Base-by-base conservation (phyloP, 495 filamentous ascomycete genomes). In the Podospora bellae-mahoneyi region DNA sequence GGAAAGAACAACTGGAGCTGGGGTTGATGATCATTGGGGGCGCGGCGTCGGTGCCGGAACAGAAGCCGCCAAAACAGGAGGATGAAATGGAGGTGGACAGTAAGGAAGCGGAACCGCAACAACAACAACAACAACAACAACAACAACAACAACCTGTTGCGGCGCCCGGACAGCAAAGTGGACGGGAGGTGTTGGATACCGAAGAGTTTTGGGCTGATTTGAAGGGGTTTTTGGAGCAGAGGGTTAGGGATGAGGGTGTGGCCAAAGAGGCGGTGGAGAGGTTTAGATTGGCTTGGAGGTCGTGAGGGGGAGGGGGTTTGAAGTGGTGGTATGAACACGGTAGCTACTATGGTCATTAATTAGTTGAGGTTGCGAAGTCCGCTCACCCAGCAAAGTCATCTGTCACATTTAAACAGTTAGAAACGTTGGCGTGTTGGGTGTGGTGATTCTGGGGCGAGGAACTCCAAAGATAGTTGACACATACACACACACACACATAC, bases 131-230 rank as follows among this genome's bases (percentile, higher is more conserved):
- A 7, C 30, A 32, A 32, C 30, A 16, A 77, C 81, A 88, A 84
- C 30, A 32, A 32, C 30, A 4, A 7, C 30, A 32, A 32, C 30
- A 16, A 77, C 81, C 28, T 86, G 84, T 70, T 88, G 87, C 54
- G 23, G 77, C 71, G 30, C 85, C 56, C 18, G 64, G 48, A 9
- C 20, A 59, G 84, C 26, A 13, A 6, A 48, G 30, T n/a, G 61
- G 61, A 15, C 23, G 16, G 7, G 61, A 63, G n/a, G 84, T 90
- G 54, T 72, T 97, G 69, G 73, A 83, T 68, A 89, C 86, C 27
- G 88, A 90, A 39, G 87, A 85, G 68, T 99, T 99, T 78, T 99
- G 95, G 95, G 78, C 80, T 44, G 95, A 98, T 83, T 76, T 99
- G 70, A 88, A 86, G 75, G 91, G 86, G 16, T 99, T 89, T 75